Evolutionary conservation across 805 yeast species (phyloP).

Genomic region (Pichia scutulata): DNA sequence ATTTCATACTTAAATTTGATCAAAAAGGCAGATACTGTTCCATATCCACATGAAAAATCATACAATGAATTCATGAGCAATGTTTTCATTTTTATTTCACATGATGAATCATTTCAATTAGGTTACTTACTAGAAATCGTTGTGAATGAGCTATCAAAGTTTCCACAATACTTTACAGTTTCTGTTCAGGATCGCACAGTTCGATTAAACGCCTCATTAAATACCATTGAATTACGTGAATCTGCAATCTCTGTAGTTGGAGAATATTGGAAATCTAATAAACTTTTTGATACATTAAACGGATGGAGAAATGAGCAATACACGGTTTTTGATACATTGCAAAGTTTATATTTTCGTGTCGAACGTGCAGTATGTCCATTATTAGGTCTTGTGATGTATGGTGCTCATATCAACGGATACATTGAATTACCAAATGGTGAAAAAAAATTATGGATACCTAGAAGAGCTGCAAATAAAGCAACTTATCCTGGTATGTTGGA

Average conservation of each 20-base stretch:
- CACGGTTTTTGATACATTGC: slow-evolving; percentile 52
- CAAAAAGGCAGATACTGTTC: slow-evolving; percentile 26
- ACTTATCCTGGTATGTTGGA: slow-evolving; percentile 91
- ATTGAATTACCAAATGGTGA: slow-evolving; percentile 34
- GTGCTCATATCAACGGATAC: slow-evolving; percentile 82
- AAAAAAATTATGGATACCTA: slow-evolving; percentile 72
- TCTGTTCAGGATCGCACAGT: slow-evolving; percentile 25
- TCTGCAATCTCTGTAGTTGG: slow-evolving; percentile 38
- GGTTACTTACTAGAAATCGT: slow-evolving; percentile 35
- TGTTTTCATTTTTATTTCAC: slow-evolving; percentile 31
- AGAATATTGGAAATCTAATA: slow-evolving; percentile 29
- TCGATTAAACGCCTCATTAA: slow-evolving; percentile 21
- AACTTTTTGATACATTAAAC: slow-evolving; percentile 33
- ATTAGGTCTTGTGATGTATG: slow-evolving; percentile 84
- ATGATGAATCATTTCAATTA: slow-evolving; percentile 27
- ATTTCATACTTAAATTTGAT: slow-evolving; percentile 21
- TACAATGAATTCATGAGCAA: slow-evolving; percentile 11
- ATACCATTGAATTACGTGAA: slow-evolving; percentile 36
- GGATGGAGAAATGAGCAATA: slow-evolving; percentile 90
- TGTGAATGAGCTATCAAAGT: slow-evolving; percentile 21
- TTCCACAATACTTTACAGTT: slow-evolving; percentile 20
- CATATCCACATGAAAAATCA: slow-evolving; percentile 22
- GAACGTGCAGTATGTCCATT: slow-evolving; percentile 80
- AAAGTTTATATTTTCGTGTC: slow-evolving; percentile 52
- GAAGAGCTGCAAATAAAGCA: slow-evolving; percentile 66